Base-by-base conservation (phyloP, 805 yeast genomes). In the Wilhelminamyces savonicus region DNA sequence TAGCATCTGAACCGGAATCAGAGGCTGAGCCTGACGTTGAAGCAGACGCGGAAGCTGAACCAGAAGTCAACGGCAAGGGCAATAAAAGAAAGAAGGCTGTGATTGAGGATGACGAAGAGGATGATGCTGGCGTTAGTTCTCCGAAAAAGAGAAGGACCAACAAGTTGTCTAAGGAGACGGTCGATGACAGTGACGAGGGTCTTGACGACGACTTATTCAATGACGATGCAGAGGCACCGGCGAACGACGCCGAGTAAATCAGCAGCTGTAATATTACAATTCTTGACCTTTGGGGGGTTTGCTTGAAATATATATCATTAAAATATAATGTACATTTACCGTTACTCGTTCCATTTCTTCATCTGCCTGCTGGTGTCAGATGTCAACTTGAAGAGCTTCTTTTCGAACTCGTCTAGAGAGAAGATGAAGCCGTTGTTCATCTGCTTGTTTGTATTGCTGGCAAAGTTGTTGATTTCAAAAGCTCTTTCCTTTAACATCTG, bases 381-480 rank as follows among this genome's bases (percentile, higher is more conserved):
- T 2, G 85, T 66, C 10, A 50, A 44, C 34, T 64, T 71, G 52
- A 71, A 81, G 14, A 82, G 45, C 20, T 53, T 55, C 50, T 74
- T 79, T 46, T 87, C 97, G 50, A 74, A 79, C 45, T 79, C 85
- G 48, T 87, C 97, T 37, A 87, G 58, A 4, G 78, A 75, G 35
- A 71, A 62, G 26, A 83, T 44, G 42, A 87, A 82, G 31, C 67
- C 59, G 37, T 56, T 56, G 35, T 61, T 58, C 35, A 72, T 59
- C 40, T 69, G 71, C 50, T 71, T 65, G 35, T 61, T 55, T 16
- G 71, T 56, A 33, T 73, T 74, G 27, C 62, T 61, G 10, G 94
- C 86, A 42, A 67, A 73, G 48, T 81, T 88, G 49, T 79, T 78
- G 17, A 88, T 76, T 48, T 74, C 81, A 31, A 76, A 72, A 0